Conservation (phyloP, 306 rosid species). For the Cicer yamashitae region DNA sequence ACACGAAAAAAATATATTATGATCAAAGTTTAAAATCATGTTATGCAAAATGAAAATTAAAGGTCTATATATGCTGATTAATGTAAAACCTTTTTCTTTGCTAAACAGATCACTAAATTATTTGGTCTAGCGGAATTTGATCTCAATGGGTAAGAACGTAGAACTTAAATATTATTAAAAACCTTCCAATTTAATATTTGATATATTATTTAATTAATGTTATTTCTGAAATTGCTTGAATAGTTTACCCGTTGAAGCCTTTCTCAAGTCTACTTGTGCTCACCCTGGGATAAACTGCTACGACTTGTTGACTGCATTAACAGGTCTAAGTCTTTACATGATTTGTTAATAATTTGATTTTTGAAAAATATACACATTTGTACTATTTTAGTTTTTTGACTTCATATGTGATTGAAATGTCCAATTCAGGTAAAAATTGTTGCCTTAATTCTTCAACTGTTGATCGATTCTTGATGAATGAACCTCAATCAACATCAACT, state of each 20-base stretch:
- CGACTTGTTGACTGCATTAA: conserved; percentile 60
- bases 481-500: conserved; percentile 83
- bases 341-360: conserved; percentile 16
- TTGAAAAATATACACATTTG: not conserved
- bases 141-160: conserved; percentile 64
- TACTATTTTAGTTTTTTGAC: not conserved
- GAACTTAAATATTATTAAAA: not conserved
- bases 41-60: too few relatives aligned
- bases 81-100: conserved; percentile 4
- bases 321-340: conserved; percentile 54
- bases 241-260: conserved; percentile 55
- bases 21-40: too few relatives aligned
- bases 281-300: conserved; percentile 66
- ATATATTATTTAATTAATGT: conserved; percentile 12
- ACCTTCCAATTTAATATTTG: not conserved
- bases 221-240: conserved; percentile 16
- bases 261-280: conserved; percentile 58
- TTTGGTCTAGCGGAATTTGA: conserved; percentile 78
- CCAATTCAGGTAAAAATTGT: conserved; percentile 70
- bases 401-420: not conserved
- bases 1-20: too few relatives aligned
- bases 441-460: conserved; percentile 85
- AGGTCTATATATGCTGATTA: not conserved
- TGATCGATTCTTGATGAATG: conserved; percentile 65
- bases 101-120: conserved; percentile 53